A percentile compares a stretch with the other conserved stretches of the same genome.
Conservation (phyloP, 1,284 basidiomycete genomes). For the Coriolopsis trogii region DNA sequence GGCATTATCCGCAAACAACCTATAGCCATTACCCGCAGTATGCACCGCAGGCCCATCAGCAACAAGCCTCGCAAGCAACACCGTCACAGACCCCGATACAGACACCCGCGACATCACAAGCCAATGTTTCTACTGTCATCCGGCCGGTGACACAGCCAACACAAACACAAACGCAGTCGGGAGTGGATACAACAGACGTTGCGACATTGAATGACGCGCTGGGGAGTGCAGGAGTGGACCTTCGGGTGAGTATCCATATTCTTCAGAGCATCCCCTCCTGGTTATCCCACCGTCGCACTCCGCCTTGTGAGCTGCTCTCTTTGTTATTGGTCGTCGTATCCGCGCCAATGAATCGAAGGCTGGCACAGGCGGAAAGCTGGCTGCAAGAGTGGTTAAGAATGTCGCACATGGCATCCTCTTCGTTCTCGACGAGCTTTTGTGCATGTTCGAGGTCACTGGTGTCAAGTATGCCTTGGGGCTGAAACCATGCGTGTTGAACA, state of each 20-base stretch:
- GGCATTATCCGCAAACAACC: constrained; percentile 57
- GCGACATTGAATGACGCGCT: constrained; percentile 80
- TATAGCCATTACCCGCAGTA: constrained; percentile 56
- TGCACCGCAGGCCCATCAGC: constrained; percentile 46
- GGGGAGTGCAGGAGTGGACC: constrained; percentile 81
- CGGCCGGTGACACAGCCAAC: constrained; percentile 13
- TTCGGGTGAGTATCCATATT: constrained; percentile 53
- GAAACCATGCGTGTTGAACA: too few species aligned
- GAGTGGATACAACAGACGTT: constrained; percentile 64
- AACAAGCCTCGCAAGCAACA: constrained; percentile 31
- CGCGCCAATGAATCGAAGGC: too few species aligned
- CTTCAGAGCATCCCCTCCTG: too few species aligned
- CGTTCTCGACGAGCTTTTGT: too few species aligned
- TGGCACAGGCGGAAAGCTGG: too few species aligned
- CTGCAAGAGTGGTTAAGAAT: too few species aligned
- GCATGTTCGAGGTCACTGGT: too few species aligned
- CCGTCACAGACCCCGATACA: constrained; percentile 28
- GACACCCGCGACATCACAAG: constrained; percentile 26
- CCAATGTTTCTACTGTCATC: constrained; percentile 27
- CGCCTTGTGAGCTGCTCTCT: too few species aligned
- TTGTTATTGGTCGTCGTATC: too few species aligned
- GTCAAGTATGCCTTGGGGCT: too few species aligned
- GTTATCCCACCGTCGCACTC: too few species aligned
- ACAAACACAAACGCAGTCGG: constrained; percentile 13
- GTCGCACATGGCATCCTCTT: too few species aligned